phyloP scores from a whole-genome alignment of 2,329 filamentous ascomycete species.

The Alternaria conjuncta region DNA sequence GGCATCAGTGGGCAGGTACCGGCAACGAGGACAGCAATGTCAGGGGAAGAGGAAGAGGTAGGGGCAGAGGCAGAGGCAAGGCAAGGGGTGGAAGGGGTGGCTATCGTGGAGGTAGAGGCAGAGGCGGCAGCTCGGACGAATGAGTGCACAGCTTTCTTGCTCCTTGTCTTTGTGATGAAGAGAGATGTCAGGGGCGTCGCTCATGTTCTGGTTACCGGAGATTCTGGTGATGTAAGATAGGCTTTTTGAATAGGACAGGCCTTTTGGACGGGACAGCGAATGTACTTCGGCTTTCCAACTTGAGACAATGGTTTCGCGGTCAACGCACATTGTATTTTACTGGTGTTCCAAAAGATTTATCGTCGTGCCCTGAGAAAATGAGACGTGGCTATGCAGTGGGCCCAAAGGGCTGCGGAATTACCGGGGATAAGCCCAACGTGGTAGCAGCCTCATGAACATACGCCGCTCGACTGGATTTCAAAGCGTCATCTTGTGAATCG shows the following conservation, averaged over 20 bases:
- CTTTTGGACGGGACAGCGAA: background rate
- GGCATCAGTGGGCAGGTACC: constrained; percentile 1
- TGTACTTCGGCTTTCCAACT: background rate
- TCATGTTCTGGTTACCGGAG: background rate
- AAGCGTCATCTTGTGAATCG: background rate
- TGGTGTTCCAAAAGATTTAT: background rate
- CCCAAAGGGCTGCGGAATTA: constrained; percentile 8
- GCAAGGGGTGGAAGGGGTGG: background rate
- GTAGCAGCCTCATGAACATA: background rate
- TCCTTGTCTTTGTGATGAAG: background rate
- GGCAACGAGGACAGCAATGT: background rate
- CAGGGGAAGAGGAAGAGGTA: background rate
- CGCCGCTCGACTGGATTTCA: constrained; percentile 1
- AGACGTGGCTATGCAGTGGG: background rate
- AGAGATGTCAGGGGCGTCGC: background rate
- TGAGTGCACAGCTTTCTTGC: background rate
- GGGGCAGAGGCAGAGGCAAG: background rate
- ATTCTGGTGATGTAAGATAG: background rate
- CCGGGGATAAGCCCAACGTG: constrained; percentile 12
- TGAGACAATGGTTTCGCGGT: background rate
- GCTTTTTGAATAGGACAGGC: background rate
- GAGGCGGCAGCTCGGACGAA: background rate
- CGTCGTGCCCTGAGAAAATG: background rate
- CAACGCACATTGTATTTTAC: background rate
- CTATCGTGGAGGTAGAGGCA: background rate